Percentiles rank a stretch among this genome's conserved stretches.
These are phyloP conservation scores for Solanum virginianum DNA, from an alignment of 257 asterid genomes.

Conservation along the genomic window DNA sequence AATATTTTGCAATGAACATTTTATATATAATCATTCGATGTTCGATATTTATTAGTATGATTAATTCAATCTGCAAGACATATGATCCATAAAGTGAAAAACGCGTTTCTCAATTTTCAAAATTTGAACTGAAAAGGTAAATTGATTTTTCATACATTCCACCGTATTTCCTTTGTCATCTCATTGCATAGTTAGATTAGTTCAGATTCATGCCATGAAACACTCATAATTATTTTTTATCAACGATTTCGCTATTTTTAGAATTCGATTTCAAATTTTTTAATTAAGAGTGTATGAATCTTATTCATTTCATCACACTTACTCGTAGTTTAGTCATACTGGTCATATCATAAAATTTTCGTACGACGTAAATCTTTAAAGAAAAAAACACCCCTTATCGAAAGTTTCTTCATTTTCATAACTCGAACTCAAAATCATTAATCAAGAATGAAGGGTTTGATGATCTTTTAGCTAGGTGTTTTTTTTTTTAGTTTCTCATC, in stretches of 20 bases:
- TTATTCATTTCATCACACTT: accelerated
- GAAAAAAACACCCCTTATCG: accelerated
- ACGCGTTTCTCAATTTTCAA: accelerated
- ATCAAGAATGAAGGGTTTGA: not conserved
- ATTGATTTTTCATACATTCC: not conserved
- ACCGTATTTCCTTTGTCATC: no score
- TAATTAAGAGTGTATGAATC: no score
- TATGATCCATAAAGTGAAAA: not conserved
- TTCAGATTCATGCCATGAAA: accelerated
- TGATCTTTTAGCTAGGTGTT: not conserved
- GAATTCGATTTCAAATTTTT: not conserved
- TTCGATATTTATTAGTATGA: no score
- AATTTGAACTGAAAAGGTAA: accelerated
- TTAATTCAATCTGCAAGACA: no score
- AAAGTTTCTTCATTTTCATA: accelerated
- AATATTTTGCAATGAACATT: not conserved
- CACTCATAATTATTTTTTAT: not conserved
- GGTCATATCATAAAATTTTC: not conserved
- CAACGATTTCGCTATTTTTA: accelerated
- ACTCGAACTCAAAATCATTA: not conserved
- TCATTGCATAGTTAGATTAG: not conserved
- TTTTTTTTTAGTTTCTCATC: no score
- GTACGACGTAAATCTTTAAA: accelerated
- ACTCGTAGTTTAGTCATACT: not conserved
- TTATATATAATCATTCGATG: no score